Percentiles rank a stretch among this genome's conserved stretches.
These are phyloP conservation scores for Wickerhamiella bombiphila DNA, from an alignment of 805 yeast species.

Conservation along the genomic window DNA sequence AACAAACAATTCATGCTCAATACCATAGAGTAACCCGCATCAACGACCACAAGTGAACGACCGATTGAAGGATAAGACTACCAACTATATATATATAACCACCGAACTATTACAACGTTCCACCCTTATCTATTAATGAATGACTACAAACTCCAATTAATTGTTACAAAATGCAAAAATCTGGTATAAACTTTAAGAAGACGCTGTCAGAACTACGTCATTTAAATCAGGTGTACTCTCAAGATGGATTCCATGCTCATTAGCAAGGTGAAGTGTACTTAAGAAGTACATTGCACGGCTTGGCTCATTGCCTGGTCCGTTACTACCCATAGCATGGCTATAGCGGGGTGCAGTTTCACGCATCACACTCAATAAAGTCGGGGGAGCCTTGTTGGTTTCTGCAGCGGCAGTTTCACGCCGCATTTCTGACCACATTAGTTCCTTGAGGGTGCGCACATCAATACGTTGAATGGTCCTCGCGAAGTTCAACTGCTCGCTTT, in stretches of 20 bases:
- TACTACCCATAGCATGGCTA: constrained; percentile 40
- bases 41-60: no score
- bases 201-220: no score
- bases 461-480: constrained; percentile 67
- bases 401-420: neutral
- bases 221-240: constrained; percentile 30
- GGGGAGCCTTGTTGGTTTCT: neutral
- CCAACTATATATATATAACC: no score
- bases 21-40: no score
- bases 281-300: constrained; percentile 80
- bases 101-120: no score
- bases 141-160: neutral
- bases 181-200: no score
- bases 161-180: neutral
- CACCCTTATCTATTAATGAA: no score
- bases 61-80: no score
- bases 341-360: constrained; percentile 38
- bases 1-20: no score
- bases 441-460: constrained; percentile 58
- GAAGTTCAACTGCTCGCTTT: constrained; percentile 31
- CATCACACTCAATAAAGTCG: constrained; percentile 25
- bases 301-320: constrained; percentile 27
- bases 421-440: constrained; percentile 53
- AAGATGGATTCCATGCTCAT: constrained; percentile 61
- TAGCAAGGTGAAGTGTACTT: constrained; percentile 70